Percentiles rank a stretch among this genome's conserved stretches.
phyloP scores from a whole-genome alignment of 2,329 filamentous ascomycete species.

The Phaeosphaeria sp. region DNA sequence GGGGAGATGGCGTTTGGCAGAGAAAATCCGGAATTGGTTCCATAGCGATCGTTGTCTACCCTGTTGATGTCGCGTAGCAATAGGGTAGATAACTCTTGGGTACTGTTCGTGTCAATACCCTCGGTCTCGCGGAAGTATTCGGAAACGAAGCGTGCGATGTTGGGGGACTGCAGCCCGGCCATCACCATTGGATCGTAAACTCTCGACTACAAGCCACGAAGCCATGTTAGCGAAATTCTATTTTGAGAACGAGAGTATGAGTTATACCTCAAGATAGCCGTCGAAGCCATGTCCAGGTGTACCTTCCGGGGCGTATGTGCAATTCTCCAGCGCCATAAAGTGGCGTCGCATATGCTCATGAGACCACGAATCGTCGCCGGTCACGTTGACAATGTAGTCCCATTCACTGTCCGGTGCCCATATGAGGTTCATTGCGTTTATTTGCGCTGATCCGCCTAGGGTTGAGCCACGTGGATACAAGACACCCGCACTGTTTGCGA shows the following conservation, averaged over 20 bases:
- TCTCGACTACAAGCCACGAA: neutral
- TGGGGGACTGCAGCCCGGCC: neutral
- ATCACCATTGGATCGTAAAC: neutral
- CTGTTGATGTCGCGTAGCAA: neutral
- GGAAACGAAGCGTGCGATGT: neutral
- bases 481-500: slow-evolving; percentile 40
- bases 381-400: slow-evolving; percentile 62
- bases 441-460: slow-evolving; percentile 44
- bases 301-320: slow-evolving; percentile 15
- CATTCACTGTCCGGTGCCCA: slow-evolving; percentile 64
- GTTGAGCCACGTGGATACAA: slow-evolving; percentile 20
- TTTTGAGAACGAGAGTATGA: neutral
- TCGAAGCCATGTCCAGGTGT: slow-evolving; percentile 9
- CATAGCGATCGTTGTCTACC: neutral
- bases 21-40: neutral
- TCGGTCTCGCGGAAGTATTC: neutral
- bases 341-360: slow-evolving; percentile 9
- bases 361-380: slow-evolving; percentile 52
- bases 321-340: slow-evolving; percentile 16
- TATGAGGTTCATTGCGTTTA: slow-evolving; percentile 66
- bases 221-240: neutral
- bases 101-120: neutral
- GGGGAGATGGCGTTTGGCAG: neutral
- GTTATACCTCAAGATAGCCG: neutral
- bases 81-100: neutral